A percentile compares a stretch with the other conserved stretches of the same genome.
Evolutionary conservation across 2,329 filamentous ascomycete species (phyloP).

Genomic region (Epichloe festucae): DNA sequence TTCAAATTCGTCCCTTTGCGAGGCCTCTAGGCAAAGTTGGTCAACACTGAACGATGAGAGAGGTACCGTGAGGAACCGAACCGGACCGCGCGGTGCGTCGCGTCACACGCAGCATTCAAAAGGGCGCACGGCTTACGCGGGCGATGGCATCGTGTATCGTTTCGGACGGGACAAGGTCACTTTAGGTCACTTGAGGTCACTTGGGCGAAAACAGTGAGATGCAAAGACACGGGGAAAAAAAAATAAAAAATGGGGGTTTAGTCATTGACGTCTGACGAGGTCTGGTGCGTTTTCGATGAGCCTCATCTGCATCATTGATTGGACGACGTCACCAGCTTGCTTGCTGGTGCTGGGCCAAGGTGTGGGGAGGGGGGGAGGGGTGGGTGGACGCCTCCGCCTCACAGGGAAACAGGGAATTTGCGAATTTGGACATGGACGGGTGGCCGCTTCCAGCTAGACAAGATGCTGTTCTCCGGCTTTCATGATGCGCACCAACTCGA

Average conservation of each 20-base stretch:
- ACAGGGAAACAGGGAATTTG: background rate
- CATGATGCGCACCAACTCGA: too few relatives aligned
- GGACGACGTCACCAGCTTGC: background rate
- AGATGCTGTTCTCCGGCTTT: too few relatives aligned
- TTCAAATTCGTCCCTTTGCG: too few relatives aligned
- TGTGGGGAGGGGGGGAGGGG: background rate
- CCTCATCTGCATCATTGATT: conserved; percentile 1
- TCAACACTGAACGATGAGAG: background rate
- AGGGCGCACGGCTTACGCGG: background rate
- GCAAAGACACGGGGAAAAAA: background rate
- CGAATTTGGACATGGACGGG: too few relatives aligned
- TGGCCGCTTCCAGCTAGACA: too few relatives aligned
- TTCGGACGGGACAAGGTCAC: background rate
- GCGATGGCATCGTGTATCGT: background rate
- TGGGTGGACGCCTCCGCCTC: background rate
- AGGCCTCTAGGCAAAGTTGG: background rate
- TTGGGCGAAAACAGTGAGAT: background rate
- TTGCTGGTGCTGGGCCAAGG: background rate
- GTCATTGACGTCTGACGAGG: background rate
- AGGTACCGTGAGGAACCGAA: background rate
- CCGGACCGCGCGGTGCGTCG: background rate
- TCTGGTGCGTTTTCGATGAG: background rate
- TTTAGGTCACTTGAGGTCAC: too few relatives aligned
- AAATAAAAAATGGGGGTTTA: too few relatives aligned
- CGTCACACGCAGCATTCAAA: background rate